Conservation (phyloP, 148 eudicot species). For the Agrostemma githago region DNA sequence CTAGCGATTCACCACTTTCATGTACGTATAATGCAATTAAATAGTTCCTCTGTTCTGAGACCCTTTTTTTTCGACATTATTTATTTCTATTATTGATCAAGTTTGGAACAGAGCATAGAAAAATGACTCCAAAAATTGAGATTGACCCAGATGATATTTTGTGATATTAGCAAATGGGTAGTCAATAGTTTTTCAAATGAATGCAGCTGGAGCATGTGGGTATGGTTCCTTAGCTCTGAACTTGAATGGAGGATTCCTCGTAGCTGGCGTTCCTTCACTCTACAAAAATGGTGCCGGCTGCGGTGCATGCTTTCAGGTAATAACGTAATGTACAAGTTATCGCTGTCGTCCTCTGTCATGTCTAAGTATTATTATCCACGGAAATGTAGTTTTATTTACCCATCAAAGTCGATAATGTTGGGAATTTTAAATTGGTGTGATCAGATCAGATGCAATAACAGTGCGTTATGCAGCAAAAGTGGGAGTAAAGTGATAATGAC, state of each 20-base stretch:
- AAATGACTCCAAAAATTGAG: no score
- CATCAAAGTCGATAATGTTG: neutral
- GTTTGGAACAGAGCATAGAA: neutral
- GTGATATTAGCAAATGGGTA: conserved; percentile 16
- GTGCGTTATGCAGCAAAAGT: conserved; percentile 36
- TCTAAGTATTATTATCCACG: neutral
- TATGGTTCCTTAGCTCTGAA: conserved; percentile 64
- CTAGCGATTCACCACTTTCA: conserved; percentile 42
- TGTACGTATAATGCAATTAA: conserved; percentile 32
- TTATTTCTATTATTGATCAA: no score
- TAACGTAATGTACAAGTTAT: neutral
- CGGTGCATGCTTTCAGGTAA: conserved; percentile 87
- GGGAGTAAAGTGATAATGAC: conserved; percentile 53
- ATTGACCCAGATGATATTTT: conserved; percentile 19
- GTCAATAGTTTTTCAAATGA: conserved; percentile 17
- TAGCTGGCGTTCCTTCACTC: conserved; percentile 57
- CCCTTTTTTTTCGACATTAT: no score
- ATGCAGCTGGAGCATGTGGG: conserved; percentile 78
- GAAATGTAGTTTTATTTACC: no score
- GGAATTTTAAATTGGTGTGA: neutral
- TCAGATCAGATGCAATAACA: conserved; percentile 73
- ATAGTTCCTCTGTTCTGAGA: conserved; percentile 5
- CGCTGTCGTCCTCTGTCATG: neutral
- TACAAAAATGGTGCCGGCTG: conserved; percentile 73
- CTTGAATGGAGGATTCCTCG: conserved; percentile 55